These are phyloP conservation scores for Geotrichum bryndzae DNA, from an alignment of 1,139 yeast species.

Conservation along the genomic window DNA sequence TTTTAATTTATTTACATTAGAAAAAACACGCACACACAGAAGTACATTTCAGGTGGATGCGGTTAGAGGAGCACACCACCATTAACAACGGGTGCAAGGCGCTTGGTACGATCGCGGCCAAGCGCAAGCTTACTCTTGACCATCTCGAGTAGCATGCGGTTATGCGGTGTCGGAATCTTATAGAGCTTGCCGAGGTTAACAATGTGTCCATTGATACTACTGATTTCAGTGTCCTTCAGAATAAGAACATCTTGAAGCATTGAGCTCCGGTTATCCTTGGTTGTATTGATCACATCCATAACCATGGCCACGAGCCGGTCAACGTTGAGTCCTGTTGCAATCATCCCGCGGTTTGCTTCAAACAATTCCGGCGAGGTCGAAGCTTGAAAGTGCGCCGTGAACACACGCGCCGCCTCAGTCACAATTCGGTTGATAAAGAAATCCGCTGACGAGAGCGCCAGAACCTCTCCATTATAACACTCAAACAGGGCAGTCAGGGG, in stretches of 20 bases:
- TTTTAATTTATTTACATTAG: background rate
- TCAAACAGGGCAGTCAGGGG: constrained; percentile 65
- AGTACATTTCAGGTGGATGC: background rate
- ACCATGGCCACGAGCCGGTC: constrained; percentile 44
- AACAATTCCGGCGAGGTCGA: constrained; percentile 18
- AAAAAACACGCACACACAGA: background rate
- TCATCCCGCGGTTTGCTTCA: constrained; percentile 11
- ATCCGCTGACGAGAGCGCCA: constrained; percentile 25
- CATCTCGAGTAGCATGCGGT: constrained; percentile 45
- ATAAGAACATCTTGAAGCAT: constrained; percentile 78
- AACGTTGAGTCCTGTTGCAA: constrained; percentile 13
- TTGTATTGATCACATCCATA: constrained; percentile 41
- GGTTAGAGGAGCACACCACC: background rate
- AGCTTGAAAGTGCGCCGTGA: constrained; percentile 32
- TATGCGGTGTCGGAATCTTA: constrained; percentile 42
- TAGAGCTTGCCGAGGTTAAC: constrained; percentile 46
- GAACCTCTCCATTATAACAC: constrained; percentile 66
- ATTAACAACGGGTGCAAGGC: constrained; percentile 13
- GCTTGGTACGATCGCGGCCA: constrained; percentile 14
- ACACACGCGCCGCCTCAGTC: constrained; percentile 28
- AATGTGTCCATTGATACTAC: constrained; percentile 72
- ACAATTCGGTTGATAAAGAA: constrained; percentile 25
- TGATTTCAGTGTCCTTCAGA: constrained; percentile 64
- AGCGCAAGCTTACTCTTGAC: constrained; percentile 31
- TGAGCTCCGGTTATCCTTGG: constrained; percentile 65